Conservation (phyloP, 805 yeast genomes). For the Candida sakaeoensis region DNA sequence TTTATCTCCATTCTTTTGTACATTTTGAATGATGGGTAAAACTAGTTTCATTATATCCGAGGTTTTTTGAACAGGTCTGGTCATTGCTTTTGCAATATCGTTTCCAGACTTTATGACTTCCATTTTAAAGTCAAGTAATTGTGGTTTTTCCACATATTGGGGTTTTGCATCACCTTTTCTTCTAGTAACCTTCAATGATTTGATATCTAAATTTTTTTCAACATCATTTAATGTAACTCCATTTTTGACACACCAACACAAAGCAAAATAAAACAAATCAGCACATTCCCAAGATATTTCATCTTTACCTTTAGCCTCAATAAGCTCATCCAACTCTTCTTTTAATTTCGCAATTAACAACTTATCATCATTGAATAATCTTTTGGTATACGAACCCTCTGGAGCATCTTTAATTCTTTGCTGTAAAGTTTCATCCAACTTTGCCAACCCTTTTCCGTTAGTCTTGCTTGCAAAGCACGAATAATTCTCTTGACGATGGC, state of each 20-base stretch:
- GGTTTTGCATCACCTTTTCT: conserved; percentile 96
- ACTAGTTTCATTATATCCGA: conserved; percentile 91
- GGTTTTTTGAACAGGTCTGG: conserved; percentile 94
- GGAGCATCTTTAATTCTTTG: conserved; percentile 71
- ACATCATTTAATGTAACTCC: conserved; percentile 81
- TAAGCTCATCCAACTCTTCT: conserved; percentile 95
- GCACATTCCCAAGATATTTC: conserved; percentile 94
- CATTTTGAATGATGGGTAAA: conserved; percentile 80
- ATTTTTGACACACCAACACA: conserved; percentile 54
- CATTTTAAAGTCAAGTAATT: conserved; percentile 44
- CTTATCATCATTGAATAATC: conserved; percentile 75
- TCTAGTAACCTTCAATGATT: conserved; percentile 82
- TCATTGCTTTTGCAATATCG: conserved; percentile 56
- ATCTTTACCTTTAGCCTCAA: conserved; percentile 58
- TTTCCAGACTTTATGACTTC: conserved; percentile 42
- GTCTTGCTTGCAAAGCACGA: conserved; percentile 75
- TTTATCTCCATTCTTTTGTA: conserved; percentile 72
- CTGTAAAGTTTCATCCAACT: conserved; percentile 62
- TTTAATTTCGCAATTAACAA: conserved; percentile 81
- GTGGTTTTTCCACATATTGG: conserved; percentile 45
- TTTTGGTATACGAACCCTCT: conserved; percentile 88
- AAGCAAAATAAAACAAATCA: conserved; percentile 63
- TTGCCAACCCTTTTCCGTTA: conserved; percentile 57
- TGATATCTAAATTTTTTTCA: conserved; percentile 78
- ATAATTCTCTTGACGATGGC: conserved; percentile 71